These are phyloP conservation scores for Mesembryanthemum crystallinum DNA, from an alignment of 148 eudicot genomes.

Conservation along the genomic window DNA sequence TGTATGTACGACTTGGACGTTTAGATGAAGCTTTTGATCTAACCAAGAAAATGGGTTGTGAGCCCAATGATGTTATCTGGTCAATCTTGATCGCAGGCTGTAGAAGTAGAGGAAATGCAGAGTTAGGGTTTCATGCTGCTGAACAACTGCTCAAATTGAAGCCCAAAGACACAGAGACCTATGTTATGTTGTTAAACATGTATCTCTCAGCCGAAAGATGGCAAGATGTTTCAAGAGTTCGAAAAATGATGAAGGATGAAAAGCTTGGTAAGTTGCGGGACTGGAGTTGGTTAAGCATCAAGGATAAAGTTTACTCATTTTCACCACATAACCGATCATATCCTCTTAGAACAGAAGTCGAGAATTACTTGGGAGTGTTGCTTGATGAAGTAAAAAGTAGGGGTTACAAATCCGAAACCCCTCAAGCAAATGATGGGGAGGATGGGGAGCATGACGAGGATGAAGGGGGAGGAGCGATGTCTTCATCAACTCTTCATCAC, in stretches of 20 bases:
- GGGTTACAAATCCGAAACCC: conserved; percentile 32
- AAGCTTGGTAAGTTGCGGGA: conserved; percentile 52
- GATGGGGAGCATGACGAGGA: conserved; percentile 28
- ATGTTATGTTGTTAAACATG: conserved; percentile 57
- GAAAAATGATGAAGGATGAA: conserved; percentile 57
- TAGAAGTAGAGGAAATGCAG: conserved; percentile 58
- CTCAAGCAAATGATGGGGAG: conserved; percentile 27
- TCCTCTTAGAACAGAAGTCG: conserved; percentile 27
- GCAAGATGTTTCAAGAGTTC: conserved; percentile 66
- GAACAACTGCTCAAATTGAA: conserved; percentile 53
- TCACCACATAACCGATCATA: conserved; percentile 25
- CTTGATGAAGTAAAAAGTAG: conserved; percentile 34
- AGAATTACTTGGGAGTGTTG: conserved; percentile 36
- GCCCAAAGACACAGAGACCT: conserved; percentile 53
- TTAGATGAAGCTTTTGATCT: conserved; percentile 65
- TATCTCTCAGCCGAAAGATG: conserved; percentile 61
- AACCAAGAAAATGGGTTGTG: conserved; percentile 49
- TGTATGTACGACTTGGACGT: conserved; percentile 65
- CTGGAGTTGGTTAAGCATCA: conserved; percentile 69
- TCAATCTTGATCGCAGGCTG: conserved; percentile 65
- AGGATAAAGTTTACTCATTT: conserved; percentile 57
- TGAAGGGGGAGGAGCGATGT: conserved; percentile 17
- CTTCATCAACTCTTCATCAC: conserved; percentile 33
- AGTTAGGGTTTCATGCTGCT: conserved; percentile 58
- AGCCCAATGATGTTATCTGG: conserved; percentile 66